Conservation (phyloP, 129 eudicot species). For the Helichrysum umbraculigerum region DNA sequence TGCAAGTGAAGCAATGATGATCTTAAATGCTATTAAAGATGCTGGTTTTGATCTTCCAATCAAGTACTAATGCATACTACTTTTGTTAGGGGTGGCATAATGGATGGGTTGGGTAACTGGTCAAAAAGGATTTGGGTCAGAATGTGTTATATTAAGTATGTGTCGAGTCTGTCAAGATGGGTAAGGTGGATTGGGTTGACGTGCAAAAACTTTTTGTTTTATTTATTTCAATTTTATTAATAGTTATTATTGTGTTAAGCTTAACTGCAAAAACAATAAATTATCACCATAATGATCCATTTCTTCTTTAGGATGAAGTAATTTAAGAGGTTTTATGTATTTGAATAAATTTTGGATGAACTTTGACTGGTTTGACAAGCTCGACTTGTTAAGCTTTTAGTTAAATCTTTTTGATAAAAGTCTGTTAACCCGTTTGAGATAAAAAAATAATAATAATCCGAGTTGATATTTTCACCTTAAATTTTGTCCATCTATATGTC, state of each 20-base stretch:
- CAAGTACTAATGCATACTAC: slow-evolving; percentile 41
- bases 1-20: slow-evolving; percentile 52
- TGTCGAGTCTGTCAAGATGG: background rate
- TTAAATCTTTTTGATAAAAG: background rate
- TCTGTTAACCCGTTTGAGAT: background rate
- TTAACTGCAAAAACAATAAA: too few relatives aligned
- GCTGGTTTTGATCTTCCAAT: slow-evolving; percentile 82
- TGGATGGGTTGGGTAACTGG: background rate
- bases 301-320: too few relatives aligned
- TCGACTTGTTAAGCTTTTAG: background rate
- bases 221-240: too few relatives aligned
- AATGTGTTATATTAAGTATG: background rate
- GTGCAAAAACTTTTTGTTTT: too few relatives aligned
- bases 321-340: too few relatives aligned
- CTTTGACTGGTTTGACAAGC: background rate
- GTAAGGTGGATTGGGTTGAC: background rate
- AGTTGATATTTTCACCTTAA: background rate
- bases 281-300: too few relatives aligned
- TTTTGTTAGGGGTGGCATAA: slow-evolving; percentile 9
- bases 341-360: background rate
- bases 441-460: background rate
- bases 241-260: too few relatives aligned
- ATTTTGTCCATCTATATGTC: background rate
- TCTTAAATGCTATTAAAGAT: slow-evolving; percentile 64
- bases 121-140: background rate